Evolutionary conservation across 345 rosid species (phyloP).

Genomic region (Linum trigynum): DNA sequence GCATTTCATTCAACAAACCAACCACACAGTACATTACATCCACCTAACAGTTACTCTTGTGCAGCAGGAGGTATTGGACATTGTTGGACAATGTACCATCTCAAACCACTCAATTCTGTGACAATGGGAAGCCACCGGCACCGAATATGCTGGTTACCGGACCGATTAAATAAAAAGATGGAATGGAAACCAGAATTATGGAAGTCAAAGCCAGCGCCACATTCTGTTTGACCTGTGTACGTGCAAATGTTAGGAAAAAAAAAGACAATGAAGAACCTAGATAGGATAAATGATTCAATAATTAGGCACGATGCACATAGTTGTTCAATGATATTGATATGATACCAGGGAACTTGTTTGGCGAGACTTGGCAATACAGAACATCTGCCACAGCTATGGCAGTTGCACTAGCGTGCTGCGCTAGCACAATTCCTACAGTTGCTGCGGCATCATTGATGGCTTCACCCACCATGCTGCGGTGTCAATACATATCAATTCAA

Average conservation of each 20-base stretch:
- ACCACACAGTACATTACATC: too few relatives aligned
- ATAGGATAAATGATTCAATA: neutral
- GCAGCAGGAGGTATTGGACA: constrained; percentile 20
- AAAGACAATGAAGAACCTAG: constrained; percentile 8
- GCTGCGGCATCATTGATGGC: constrained; percentile 98
- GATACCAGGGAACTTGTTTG: constrained; percentile 75
- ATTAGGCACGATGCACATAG: neutral
- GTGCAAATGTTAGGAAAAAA: neutral
- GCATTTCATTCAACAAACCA: constrained; percentile 9
- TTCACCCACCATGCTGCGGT: constrained; percentile 99
- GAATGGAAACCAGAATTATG: constrained; percentile 68
- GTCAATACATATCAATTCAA: too few relatives aligned
- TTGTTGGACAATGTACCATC: constrained; percentile 24
- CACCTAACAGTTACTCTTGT: constrained; percentile 47
- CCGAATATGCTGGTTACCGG: neutral
- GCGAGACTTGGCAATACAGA: constrained; percentile 78
- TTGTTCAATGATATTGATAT: neutral
- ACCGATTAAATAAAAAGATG: constrained; percentile 40
- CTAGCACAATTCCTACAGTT: constrained; percentile 89
- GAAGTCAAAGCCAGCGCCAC: constrained; percentile 74
- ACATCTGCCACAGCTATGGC: constrained; percentile 91
- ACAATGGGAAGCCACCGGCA: constrained; percentile 80
- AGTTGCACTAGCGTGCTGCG: constrained; percentile 96
- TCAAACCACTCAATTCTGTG: constrained; percentile 62
- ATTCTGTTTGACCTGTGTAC: constrained; percentile 75